Conservation (phyloP, 2,329 filamentous ascomycete species). For the Fusarium temperatum region DNA sequence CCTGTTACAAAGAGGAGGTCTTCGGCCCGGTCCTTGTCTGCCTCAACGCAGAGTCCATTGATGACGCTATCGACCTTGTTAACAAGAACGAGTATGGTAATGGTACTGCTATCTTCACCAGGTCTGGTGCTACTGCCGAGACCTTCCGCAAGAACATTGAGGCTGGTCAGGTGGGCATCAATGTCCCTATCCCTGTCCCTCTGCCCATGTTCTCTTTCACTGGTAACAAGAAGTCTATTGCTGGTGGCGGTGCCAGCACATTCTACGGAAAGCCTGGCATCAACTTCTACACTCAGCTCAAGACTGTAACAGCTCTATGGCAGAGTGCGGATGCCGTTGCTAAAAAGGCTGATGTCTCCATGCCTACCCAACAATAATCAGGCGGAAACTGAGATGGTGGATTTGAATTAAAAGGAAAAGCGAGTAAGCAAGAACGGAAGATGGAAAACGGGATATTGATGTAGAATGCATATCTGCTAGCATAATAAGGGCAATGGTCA, state of each 20-base stretch:
- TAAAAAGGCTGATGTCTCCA: constrained; percentile 85
- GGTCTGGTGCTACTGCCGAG: constrained; percentile 78
- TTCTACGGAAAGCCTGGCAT: constrained; percentile 96
- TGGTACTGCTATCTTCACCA: constrained; percentile 85
- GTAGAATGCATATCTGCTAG: constrained; percentile 20
- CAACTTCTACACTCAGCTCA: constrained; percentile 95
- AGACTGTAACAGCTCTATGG: constrained; percentile 97
- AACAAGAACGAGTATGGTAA: constrained; percentile 90
- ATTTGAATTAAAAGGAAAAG: neutral
- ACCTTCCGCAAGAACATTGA: constrained; percentile 83
- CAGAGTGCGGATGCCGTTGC: constrained; percentile 83
- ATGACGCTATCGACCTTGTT: constrained; percentile 83
- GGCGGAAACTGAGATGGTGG: neutral
- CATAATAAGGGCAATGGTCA: neutral
- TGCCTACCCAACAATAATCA: constrained; percentile 70
- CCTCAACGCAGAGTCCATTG: constrained; percentile 79
- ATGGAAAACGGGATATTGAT: neutral
- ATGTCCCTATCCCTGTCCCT: constrained; percentile 80
- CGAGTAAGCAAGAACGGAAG: constrained; percentile 1
- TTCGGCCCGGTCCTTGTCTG: constrained; percentile 87
- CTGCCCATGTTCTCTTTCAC: constrained; percentile 78
- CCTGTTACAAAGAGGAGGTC: constrained; percentile 86
- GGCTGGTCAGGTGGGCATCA: constrained; percentile 86
- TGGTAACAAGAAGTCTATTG: constrained; percentile 87
- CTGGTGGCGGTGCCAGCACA: constrained; percentile 89